Base-by-base conservation (phyloP, 345 rosid genomes). In the Rhodamnia argentea region DNA sequence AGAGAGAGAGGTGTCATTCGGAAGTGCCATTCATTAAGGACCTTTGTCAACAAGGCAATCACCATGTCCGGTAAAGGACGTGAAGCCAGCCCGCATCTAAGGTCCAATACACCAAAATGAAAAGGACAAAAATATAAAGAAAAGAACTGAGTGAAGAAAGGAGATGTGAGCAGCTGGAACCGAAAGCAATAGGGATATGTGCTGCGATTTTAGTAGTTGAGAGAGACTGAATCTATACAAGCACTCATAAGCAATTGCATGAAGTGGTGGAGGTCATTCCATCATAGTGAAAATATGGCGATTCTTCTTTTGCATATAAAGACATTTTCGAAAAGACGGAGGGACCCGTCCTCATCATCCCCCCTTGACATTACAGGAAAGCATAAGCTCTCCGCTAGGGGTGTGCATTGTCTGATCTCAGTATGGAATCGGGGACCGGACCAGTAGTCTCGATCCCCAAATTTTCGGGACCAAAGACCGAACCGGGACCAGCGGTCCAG, bases 251-350 rank as follows among this genome's bases (percentile, higher is more conserved):
- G 37, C 81, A 37, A 70, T 70, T 13, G 40, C 47, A 23, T 70
- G 26, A 37, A 32, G 78, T 70, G 78, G 78, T 70, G 78, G 78
- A 32, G 24, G 81, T 37, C 78, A 37, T 70, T 24, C 18, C 81
- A 70, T 70, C 47, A 37, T 37, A 70, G 81, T 84, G 53, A 58
- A 52, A 70, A 70, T 70, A 37, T 70, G 81, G 81, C 1, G 82
- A 83, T 52, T 40, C 44, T 62, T 53, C 85, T 60, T 64, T 86
- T 53, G 56, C 92, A 91, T 89, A 83, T 85, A 90, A 92, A 92
- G 92, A 92, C 94, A 91, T 56, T 91, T 88, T 50, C 83, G 47
- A 88, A 92, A 90, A 86, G 86, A 62, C 64, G 53, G 64, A 18
- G 87, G 92, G 91, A 10, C 47, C 78, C 42, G 18, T 37, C 81